A percentile compares a stretch with the other conserved stretches of the same genome.
These are phyloP conservation scores for Mycena olivaceomarginata DNA, from an alignment of 768 basidiomycete genomes.

Conservation along the genomic window DNA sequence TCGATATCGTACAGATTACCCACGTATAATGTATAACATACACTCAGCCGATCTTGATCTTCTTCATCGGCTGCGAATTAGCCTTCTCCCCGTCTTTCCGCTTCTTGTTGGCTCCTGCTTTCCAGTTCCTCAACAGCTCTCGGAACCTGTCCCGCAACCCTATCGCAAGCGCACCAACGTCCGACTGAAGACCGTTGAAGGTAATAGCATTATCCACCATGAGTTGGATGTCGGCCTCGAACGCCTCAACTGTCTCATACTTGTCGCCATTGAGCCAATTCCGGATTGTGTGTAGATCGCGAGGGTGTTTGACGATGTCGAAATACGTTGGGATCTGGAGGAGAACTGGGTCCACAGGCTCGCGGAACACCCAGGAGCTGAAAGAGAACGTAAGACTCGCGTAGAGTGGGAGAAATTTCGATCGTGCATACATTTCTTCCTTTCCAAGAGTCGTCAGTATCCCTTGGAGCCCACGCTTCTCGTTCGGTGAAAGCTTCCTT, in stretches of 20 bases:
- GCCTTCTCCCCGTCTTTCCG: slow-evolving; percentile 84
- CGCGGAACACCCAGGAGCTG: slow-evolving; percentile 87
- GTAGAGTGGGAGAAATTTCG: slow-evolving; percentile 24
- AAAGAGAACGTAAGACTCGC: slow-evolving; percentile 26
- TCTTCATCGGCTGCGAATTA: slow-evolving; percentile 81
- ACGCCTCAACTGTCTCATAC: slow-evolving; percentile 85
- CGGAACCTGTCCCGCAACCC: slow-evolving; percentile 70
- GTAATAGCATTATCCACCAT: slow-evolving; percentile 93
- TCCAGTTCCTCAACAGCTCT: slow-evolving; percentile 71
- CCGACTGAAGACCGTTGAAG: slow-evolving; percentile 91
- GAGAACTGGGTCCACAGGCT: slow-evolving; percentile 91
- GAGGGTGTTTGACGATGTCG: slow-evolving; percentile 91
- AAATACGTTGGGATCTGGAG: slow-evolving; percentile 93
- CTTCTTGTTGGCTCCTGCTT: slow-evolving; percentile 76
- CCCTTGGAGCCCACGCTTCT: slow-evolving; percentile 86
- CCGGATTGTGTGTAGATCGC: slow-evolving; percentile 90
- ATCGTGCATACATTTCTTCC: slow-evolving; percentile 76
- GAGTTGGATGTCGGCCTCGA: slow-evolving; percentile 90
- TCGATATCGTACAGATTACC: slow-evolving; percentile 48
- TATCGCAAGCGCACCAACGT: slow-evolving; percentile 82
- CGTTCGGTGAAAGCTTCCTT: slow-evolving; percentile 82
- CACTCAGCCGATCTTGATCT: slow-evolving; percentile 75
- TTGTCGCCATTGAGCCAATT: slow-evolving; percentile 88
- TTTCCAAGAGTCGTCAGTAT: slow-evolving; percentile 82
- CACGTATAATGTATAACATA: slow-evolving; percentile 13